These are phyloP conservation scores for Cercospora sp. DNA, from an alignment of 2,329 filamentous ascomycete species.

Conservation along the genomic window DNA sequence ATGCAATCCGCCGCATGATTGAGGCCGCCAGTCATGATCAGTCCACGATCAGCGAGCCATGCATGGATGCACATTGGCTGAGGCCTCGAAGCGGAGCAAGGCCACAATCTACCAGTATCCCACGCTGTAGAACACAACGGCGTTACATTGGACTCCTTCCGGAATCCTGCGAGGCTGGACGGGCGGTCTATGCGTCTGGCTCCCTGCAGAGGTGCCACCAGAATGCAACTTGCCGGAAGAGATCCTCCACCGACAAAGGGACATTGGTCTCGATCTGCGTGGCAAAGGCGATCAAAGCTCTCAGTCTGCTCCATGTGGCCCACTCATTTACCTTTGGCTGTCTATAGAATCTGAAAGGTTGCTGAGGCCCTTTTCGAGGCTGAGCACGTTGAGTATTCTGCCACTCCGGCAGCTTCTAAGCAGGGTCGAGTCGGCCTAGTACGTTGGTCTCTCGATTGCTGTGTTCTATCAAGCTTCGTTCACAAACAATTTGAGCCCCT, in stretches of 20 bases:
- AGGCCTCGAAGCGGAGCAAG: not conserved
- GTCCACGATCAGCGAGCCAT: not conserved
- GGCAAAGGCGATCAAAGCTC: too few relatives aligned
- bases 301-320: not conserved
- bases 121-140: not conserved
- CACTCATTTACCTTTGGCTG: not conserved
- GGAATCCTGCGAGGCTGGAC: not conserved
- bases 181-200: not conserved
- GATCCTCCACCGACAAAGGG: too few relatives aligned
- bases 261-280: too few relatives aligned
- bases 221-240: too few relatives aligned
- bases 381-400: not conserved
- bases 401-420: not conserved
- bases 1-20: not conserved
- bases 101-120: not conserved
- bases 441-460: not conserved
- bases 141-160: not conserved
- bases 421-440: not conserved
- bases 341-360: not conserved
- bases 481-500: too few relatives aligned
- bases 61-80: not conserved
- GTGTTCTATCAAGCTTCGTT: not conserved
- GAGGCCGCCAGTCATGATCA: not conserved
- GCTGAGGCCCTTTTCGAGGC: not conserved
- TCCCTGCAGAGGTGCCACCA: too few relatives aligned